phyloP scores from a whole-genome alignment of 495 filamentous ascomycete species.

The Penicillium macrosclerotiorum region DNA sequence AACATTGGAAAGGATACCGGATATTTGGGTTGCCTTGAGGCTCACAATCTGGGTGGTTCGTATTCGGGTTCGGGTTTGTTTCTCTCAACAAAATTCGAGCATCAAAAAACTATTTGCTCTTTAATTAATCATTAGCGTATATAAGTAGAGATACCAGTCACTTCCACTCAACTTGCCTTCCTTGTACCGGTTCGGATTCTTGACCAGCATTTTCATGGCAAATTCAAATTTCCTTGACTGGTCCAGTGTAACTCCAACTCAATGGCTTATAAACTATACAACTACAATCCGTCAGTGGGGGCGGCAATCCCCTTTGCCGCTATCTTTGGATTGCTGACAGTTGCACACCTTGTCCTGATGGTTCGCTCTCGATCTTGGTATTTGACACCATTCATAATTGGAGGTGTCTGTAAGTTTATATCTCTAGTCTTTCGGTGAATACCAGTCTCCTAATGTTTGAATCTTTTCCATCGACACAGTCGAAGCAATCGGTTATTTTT shows the following conservation, averaged over 20 bases:
- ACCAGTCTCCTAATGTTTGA: neutral
- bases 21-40: too few relatives aligned
- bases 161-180: too few relatives aligned
- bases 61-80: too few relatives aligned
- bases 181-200: too few relatives aligned
- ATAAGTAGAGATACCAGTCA: too few relatives aligned
- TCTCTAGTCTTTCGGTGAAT: neutral
- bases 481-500: constrained; percentile 29
- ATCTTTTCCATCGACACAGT: constrained; percentile 5
- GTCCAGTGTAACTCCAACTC: neutral
- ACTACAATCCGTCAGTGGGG: constrained; percentile 12
- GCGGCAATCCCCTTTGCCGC: constrained; percentile 9
- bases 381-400: constrained; percentile 48
- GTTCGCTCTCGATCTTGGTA: constrained; percentile 39
- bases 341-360: constrained; percentile 34
- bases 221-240: too few relatives aligned
- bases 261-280: constrained; percentile 15
- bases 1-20: too few relatives aligned
- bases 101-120: too few relatives aligned
- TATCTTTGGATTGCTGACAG: constrained; percentile 23
- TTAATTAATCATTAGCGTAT: too few relatives aligned
- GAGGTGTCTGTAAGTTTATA: constrained; percentile 45
- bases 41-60: too few relatives aligned
- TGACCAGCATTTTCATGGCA: too few relatives aligned
- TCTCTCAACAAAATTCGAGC: too few relatives aligned